Conservation (phyloP, 768 basidiomycete species). For the Symmetrospora coprosmae region DNA sequence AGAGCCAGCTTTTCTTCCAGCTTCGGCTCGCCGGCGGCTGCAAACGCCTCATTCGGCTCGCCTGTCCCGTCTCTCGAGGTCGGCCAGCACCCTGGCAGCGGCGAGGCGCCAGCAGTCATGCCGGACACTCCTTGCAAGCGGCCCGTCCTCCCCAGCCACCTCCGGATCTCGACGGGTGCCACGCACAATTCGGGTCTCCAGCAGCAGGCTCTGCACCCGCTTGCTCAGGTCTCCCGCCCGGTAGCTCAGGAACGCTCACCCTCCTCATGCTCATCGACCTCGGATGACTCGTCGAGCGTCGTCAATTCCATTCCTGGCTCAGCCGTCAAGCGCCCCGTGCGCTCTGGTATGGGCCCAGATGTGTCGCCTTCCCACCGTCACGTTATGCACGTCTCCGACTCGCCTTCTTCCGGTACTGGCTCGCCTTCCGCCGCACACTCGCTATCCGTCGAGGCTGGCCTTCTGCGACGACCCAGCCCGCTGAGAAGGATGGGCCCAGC, state of each 20-base stretch:
- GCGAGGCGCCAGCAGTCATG: slow-evolving; percentile 27
- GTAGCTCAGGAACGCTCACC: neutral
- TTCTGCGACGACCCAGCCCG: too few species aligned
- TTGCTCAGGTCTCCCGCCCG: slow-evolving; percentile 5
- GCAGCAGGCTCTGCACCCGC: neutral
- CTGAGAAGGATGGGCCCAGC: neutral
- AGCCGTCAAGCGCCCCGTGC: neutral
- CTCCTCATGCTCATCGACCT: slow-evolving; percentile 12
- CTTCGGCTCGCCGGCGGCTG: neutral
- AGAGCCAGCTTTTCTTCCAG: neutral
- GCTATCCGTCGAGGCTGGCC: too few species aligned
- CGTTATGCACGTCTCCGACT: too few species aligned
- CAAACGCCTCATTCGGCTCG: neutral
- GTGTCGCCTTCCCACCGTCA: neutral
- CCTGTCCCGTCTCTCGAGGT: neutral
- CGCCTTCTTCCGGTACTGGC: too few species aligned
- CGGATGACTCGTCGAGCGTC: slow-evolving; percentile 7
- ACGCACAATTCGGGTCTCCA: neutral
- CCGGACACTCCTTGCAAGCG: slow-evolving; percentile 36
- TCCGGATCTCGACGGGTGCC: neutral
- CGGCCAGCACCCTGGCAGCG: neutral
- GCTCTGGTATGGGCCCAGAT: neutral
- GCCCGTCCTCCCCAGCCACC: neutral
- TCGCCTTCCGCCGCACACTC: too few species aligned
- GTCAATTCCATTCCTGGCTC: slow-evolving; percentile 16